phyloP scores from a whole-genome alignment of 208 protist species.

The Borovskyia barvae region DNA sequence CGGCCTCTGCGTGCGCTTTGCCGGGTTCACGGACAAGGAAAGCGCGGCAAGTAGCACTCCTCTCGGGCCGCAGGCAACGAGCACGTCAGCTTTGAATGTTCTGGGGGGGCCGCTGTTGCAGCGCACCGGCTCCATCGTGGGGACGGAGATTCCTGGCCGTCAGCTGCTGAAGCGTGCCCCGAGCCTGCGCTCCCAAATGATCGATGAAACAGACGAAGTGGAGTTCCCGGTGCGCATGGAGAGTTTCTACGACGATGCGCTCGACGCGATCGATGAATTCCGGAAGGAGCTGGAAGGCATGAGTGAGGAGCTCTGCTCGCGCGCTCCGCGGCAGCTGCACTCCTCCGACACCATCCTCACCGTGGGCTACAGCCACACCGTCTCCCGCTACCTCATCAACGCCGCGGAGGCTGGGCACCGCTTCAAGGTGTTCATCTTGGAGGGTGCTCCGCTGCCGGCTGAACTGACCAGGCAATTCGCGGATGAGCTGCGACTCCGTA shows the following conservation, averaged over 20 bases:
- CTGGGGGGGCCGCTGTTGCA: slow-evolving; percentile 28
- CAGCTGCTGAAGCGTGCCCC: slow-evolving; percentile 63
- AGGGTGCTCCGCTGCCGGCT: slow-evolving; percentile 75
- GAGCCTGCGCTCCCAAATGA: slow-evolving; percentile 30
- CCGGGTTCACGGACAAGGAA: background rate
- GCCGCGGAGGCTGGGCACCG: slow-evolving; percentile 27
- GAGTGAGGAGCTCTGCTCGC: slow-evolving; percentile 65
- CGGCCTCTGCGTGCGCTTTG: slow-evolving; percentile 32
- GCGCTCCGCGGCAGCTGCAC: slow-evolving; percentile 70
- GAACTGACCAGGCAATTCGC: slow-evolving; percentile 71
- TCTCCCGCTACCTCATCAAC: slow-evolving; percentile 51
- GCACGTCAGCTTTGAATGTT: slow-evolving; percentile 11
- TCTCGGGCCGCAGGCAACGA: slow-evolving; percentile 21
- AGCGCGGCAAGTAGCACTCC: background rate
- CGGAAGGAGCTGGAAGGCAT: slow-evolving; percentile 67
- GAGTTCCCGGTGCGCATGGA: slow-evolving; percentile 53
- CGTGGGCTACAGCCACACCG: slow-evolving; percentile 75
- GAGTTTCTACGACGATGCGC: slow-evolving; percentile 56
- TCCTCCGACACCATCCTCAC: slow-evolving; percentile 74
- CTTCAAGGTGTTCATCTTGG: slow-evolving; percentile 95
- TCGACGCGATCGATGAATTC: slow-evolving; percentile 61
- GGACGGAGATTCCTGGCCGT: slow-evolving; percentile 65
- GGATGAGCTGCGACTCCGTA: slow-evolving; percentile 49
- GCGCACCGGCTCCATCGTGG: slow-evolving; percentile 42
- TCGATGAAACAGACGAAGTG: slow-evolving; percentile 14